Evolutionary conservation across 495 filamentous ascomycete genomes (phyloP).

Genomic region (Daldinia grandis): DNA sequence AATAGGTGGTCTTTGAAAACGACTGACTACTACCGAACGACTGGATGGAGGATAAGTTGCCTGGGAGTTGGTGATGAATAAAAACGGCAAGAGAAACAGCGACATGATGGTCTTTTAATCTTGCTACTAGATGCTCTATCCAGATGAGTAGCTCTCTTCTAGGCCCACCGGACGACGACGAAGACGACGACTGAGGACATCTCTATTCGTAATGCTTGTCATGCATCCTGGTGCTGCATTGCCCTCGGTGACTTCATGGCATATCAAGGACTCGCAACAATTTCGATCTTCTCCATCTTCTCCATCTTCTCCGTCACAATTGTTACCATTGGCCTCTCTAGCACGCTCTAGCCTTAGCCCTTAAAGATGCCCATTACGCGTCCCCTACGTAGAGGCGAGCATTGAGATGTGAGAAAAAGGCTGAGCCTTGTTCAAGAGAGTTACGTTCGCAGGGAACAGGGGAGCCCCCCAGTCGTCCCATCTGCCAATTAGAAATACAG

Average conservation of each 20-base stretch:
- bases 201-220: constrained; percentile 1
- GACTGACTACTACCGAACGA: not conserved
- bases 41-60: not conserved
- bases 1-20: not conserved
- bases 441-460: not conserved
- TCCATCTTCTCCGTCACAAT: not conserved
- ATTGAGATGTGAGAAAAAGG: constrained; percentile 27
- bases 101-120: not conserved
- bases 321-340: not conserved
- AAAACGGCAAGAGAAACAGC: not conserved
- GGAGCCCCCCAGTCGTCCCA: not conserved
- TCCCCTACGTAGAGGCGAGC: constrained; percentile 21
- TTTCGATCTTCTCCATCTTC: not conserved
- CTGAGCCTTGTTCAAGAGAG: not conserved
- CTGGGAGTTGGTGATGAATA: not conserved
- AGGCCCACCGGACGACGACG: not conserved
- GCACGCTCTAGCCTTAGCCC: constrained; percentile 5
- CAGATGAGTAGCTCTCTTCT: not conserved
- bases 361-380: constrained; percentile 25
- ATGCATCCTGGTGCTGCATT: not conserved
- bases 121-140: not conserved
- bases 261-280: not conserved
- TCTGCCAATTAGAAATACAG: not conserved
- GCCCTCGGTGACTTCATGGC: not conserved
- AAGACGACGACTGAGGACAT: not conserved